A percentile compares a stretch with the other conserved stretches of the same genome.
phyloP scores from a whole-genome alignment of 768 basidiomycete genomes.

The Lentinula edodes region DNA sequence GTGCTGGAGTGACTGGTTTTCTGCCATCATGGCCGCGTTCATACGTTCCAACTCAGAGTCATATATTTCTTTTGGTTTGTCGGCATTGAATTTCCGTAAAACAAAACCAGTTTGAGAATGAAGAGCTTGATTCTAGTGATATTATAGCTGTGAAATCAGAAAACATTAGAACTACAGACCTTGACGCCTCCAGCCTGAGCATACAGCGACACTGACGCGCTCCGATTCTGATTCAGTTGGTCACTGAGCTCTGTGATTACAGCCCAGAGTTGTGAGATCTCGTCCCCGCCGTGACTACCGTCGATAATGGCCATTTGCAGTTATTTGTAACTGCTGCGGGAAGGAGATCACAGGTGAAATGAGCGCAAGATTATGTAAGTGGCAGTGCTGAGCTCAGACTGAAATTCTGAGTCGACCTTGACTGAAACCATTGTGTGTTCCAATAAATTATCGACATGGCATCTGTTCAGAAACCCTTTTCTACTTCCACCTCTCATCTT shows the following conservation, averaged over 20 bases:
- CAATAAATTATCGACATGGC: slow-evolving; percentile 4
- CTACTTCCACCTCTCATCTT: not conserved
- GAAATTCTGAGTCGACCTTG: not conserved
- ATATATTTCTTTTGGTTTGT: slow-evolving; percentile 66
- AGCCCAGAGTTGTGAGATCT: slow-evolving; percentile 57
- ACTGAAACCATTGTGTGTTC: not conserved
- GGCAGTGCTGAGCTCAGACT: not conserved
- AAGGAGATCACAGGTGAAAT: not conserved
- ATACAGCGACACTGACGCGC: slow-evolving; percentile 66
- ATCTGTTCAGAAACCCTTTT: not conserved
- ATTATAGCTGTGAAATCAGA: slow-evolving; percentile 88
- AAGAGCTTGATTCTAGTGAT: slow-evolving; percentile 46
- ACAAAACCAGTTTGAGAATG: slow-evolving; percentile 9
- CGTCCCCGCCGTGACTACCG: slow-evolving; percentile 41
- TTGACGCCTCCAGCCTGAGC: slow-evolving; percentile 73
- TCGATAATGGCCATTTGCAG: slow-evolving; percentile 51
- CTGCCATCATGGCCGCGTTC: slow-evolving; percentile 69
- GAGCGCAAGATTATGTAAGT: not conserved
- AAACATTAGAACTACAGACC: slow-evolving; percentile 51
- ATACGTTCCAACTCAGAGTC: slow-evolving; percentile 86
- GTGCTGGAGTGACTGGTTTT: slow-evolving; percentile 81
- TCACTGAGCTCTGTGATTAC: slow-evolving; percentile 77
- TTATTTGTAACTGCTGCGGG: not conserved
- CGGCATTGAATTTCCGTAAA: slow-evolving; percentile 2
- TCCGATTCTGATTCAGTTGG: slow-evolving; percentile 76